Base-by-base conservation (phyloP, 805 yeast species). In the Yarrowia sp. region DNA sequence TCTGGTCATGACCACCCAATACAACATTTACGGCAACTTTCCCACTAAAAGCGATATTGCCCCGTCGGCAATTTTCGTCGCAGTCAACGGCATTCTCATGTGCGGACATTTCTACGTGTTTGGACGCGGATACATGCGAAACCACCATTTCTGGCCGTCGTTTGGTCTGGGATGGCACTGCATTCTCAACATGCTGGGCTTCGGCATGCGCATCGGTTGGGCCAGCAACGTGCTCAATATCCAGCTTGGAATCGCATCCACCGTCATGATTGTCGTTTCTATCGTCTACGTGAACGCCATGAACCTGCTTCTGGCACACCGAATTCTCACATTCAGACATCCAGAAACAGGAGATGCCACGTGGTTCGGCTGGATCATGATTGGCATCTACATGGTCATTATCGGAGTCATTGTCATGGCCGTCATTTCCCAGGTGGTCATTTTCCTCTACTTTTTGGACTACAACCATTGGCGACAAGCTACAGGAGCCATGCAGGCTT, bases 271-370 rank as follows among this genome's bases (percentile, higher is more conserved):
- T 28, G 80, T 85, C 68, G 76, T 85, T 10, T 85, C 91, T 3
- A 80, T 85, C 17, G 82, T 86, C n/a, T 71, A 84, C 28, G 71
- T 88, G 48, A 83, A 84, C 33, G 80, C 87, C 3, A 79, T 85
- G 70, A 86, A 85, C 71, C 78, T 87, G 73, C 81, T 87, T 22
- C 75, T 88, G 62, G 90, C 90, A 4, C 92, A 87, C 72, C 82
- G 93, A 72, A 77, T 88, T 22, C 86, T 87, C 74, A 86, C 90
- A 6, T 87, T 91, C 89, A 79, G 87, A 72, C 92, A 88, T 71
- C 92, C 93, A 8, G 85, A 83, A 61, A 81, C 85, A 11, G 92
- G 92, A 41, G 79, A 83, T 21, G 73, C 81, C 46, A 76, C 73
- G 65, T 52, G 62, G 63, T 49, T 49, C 30, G 82, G 86, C 82